These are phyloP conservation scores for Elongisporangium senticosum DNA, from an alignment of 352 stramenopile species.

Conservation along the genomic window DNA sequence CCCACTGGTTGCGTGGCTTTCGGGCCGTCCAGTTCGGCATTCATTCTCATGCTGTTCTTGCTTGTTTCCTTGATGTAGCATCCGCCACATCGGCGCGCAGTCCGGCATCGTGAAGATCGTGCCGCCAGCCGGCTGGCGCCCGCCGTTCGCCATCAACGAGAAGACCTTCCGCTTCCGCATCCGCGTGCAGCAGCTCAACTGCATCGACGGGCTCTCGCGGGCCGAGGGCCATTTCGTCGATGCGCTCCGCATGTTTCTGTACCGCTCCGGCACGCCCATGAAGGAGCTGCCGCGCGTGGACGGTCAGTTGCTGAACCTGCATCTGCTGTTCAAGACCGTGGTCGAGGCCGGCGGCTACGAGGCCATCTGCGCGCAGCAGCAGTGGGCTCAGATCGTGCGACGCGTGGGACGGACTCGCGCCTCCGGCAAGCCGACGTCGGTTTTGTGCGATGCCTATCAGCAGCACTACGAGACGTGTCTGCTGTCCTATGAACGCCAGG, in stretches of 20 bases:
- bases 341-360: conserved; percentile 43
- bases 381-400: conserved; percentile 56
- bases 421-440: conserved; percentile 31
- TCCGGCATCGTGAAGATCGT: conserved; percentile 99
- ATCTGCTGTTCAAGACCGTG: conserved; percentile 64
- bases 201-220: conserved; percentile 74
- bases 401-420: conserved; percentile 53
- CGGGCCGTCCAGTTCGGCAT: too few species aligned
- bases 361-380: conserved; percentile 23
- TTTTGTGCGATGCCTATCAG: conserved; percentile 48
- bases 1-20: too few species aligned
- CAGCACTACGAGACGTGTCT: conserved; percentile 46
- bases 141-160: conserved; percentile 84
- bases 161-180: conserved; percentile 90
- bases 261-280: conserved; percentile 72
- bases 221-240: conserved; percentile 81
- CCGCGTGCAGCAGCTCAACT: conserved; percentile 95
- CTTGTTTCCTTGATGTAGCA: conserved; percentile 28
- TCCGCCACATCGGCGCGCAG: conserved; percentile 86
- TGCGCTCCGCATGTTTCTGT: conserved; percentile 74
- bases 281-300: conserved; percentile 65
- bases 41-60: background rate
- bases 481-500: conserved; percentile 47
- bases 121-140: conserved; percentile 92
- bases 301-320: conserved; percentile 67